Evolutionary conservation across 202 grass and related monocot genomes (phyloP), one percentile per base, ranked within the genome.

Genomic region (Zizania palustris): DNA sequence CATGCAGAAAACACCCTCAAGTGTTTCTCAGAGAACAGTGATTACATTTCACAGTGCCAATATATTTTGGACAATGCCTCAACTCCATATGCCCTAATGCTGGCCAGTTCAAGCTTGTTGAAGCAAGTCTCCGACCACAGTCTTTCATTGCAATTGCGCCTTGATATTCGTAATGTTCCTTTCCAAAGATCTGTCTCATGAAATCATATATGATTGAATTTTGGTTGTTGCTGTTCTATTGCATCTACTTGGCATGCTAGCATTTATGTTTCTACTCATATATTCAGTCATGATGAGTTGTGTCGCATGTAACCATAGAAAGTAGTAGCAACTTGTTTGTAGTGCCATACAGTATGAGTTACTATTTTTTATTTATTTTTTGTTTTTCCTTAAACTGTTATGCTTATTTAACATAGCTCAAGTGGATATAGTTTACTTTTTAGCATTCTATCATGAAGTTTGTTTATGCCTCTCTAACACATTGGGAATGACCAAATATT

Each of bases 51-150:
- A 33, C 96, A 99, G 70, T 99, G 96, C 82, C 96, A 99, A 81
- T 99, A 96, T 84, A 99, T 99, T 87, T 88, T 99, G 85, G 96
- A 99, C 78, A 99, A 99, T 89, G 96, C 96, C 56, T 91, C 91
- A 65, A 99, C 89, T 83, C 96, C 96, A 74, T 99, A 99, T 80
- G 96, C 96, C 61, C 76, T 99, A 81, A 99, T 99, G 88, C 77
- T 99, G 87, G 96, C 96, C 5, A 99, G 96, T 87, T 96, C 96
- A 90, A 96, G 92, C 73, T 88, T 99, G 72, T 83, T 99, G 88
- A 99, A 99, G 78, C 96, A 99, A 99, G 92, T 99, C 37, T 91
- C 90, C 3, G 92, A 96, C 67, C 81, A 76, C 76, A 93, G 85
- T 71, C 90, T 96, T 69, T 96, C 96, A 59, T 65, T 93, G 77